Percentiles rank a stretch among this genome's conserved stretches.
phyloP scores from a whole-genome alignment of 2,329 filamentous ascomycete genomes.

The Aspergillus neoniger region DNA sequence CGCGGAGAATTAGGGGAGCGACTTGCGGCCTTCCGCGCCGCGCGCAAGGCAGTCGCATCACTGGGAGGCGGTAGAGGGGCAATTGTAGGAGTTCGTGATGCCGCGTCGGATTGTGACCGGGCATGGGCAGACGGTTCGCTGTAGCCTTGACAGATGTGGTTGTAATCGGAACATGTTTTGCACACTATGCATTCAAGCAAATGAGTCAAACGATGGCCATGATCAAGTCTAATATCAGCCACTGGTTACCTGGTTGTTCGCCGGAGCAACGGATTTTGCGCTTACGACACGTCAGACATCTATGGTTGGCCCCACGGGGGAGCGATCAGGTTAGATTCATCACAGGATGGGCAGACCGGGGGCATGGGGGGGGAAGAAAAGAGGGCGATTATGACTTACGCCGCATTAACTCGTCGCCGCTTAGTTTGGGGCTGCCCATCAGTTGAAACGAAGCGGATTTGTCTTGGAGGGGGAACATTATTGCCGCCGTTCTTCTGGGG shows the following conservation, averaged over 20 bases:
- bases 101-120: conserved; percentile 35
- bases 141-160: conserved; percentile 70
- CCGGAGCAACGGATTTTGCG: conserved; percentile 75
- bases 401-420: conserved; percentile 74
- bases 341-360: conserved; percentile 10
- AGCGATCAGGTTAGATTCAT: conserved; percentile 3
- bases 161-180: conserved; percentile 71
- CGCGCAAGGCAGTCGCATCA: conserved; percentile 21
- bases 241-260: conserved; percentile 59
- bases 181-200: conserved; percentile 47
- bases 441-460: conserved; percentile 78
- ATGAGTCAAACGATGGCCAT: conserved; percentile 5
- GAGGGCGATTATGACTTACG: conserved; percentile 53
- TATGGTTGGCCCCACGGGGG: conserved; percentile 31
- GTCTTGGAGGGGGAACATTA: conserved; percentile 36
- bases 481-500: conserved; percentile 39
- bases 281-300: conserved; percentile 72
- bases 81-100: conserved; percentile 26
- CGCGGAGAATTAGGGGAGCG: conserved; percentile 30
- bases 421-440: conserved; percentile 80
- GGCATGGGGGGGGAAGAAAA: conserved; percentile 2
- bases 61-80: conserved; percentile 20
- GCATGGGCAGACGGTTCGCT: conserved; percentile 48
- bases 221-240: background rate
- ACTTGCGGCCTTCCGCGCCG: conserved; percentile 25